Base-by-base conservation (phyloP, 2,329 filamentous ascomycete genomes). In the Tolypocladium tundrense region DNA sequence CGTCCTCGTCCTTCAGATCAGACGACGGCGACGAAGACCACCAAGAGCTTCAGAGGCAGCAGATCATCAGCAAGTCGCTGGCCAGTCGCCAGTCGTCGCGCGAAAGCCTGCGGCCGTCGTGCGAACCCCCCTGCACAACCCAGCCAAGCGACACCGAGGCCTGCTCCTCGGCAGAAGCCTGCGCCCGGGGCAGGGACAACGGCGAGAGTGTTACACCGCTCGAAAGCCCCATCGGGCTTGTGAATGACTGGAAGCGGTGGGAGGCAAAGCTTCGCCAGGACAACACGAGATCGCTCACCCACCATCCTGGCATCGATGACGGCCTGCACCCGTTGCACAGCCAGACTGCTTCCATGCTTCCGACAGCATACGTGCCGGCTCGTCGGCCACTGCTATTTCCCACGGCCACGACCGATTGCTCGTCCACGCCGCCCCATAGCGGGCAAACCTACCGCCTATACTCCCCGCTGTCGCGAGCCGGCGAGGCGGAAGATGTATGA, bases 1-100 rank as follows among this genome's bases (percentile, higher is more conserved):
- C 48, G 19, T 37, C 48, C 4, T 37, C 48, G 3, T 37, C 19
- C 3, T 35, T 52, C 31, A 6, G 11, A 21, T 14, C 48, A 14
- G 48, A 35, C 19, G 48, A 52, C 14, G 31, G 31, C 19, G 31
- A 52, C 19, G 4, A 35, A 21, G 64, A 69, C 31, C 66, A 73
- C 37, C 69, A 72, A 45, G 75, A 79, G 59, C 58, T 66, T 33
- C 70, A 76, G 59, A 67, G 76, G 14, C 62, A 65, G 37, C 67
- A 65, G 52, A 75, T 78, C 63, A 78, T 79, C 58, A 70, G 72
- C 55, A 79, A 79, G 63, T 77, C 75, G 2, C 65, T 78, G 10
- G 69, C 71, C 58, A 67, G 65, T 42, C 69, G 69, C 27, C 51
- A 64, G 4, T 66, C 68, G 14, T 66, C 65, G 27, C 50, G 56